phyloP scores from a whole-genome alignment of 1,139 yeast species.

The Yamadazyma pseudoaaseri region DNA sequence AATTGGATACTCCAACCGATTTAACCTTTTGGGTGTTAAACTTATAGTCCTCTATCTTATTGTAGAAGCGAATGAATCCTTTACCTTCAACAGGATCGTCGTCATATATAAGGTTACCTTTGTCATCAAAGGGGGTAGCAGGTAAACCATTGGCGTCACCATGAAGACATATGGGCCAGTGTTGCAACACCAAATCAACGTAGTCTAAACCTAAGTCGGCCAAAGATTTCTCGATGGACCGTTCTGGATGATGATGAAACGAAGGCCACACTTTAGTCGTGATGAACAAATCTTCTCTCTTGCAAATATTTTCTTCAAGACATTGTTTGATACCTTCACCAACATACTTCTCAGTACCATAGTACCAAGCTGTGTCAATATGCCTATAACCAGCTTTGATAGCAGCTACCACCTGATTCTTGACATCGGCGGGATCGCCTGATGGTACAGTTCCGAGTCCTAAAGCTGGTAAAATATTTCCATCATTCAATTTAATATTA shows the following conservation, averaged over 20 bases:
- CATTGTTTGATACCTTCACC: conserved; percentile 52
- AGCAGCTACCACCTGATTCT: conserved; percentile 38
- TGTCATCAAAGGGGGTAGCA: conserved; percentile 30
- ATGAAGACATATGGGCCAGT: conserved; percentile 54
- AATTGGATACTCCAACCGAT: conserved; percentile 46
- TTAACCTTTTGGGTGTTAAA: conserved; percentile 26
- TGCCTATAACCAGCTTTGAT: conserved; percentile 42
- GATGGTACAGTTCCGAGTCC: conserved; percentile 40
- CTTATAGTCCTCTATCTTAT: conserved; percentile 40
- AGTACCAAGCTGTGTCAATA: conserved; percentile 46
- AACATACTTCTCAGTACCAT: conserved; percentile 49
- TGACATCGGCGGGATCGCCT: conserved; percentile 31
- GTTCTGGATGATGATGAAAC: conserved; percentile 34
- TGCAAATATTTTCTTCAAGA: conserved; percentile 44
- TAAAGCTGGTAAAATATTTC: conserved; percentile 34
- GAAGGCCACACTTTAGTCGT: conserved; percentile 63
- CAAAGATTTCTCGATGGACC: conserved; percentile 36
- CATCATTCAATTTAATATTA: conserved; percentile 27
- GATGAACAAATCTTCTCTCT: conserved; percentile 56
- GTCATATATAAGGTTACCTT: conserved; percentile 43
- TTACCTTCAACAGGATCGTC: conserved; percentile 39
- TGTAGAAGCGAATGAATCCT: conserved; percentile 47
- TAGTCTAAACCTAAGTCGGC: conserved; percentile 49
- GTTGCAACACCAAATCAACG: conserved; percentile 58
- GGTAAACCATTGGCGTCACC: conserved; percentile 41